Evolutionary conservation across 176 grass and related monocot species (phyloP).

Genomic region (Pontederia crassipes): DNA sequence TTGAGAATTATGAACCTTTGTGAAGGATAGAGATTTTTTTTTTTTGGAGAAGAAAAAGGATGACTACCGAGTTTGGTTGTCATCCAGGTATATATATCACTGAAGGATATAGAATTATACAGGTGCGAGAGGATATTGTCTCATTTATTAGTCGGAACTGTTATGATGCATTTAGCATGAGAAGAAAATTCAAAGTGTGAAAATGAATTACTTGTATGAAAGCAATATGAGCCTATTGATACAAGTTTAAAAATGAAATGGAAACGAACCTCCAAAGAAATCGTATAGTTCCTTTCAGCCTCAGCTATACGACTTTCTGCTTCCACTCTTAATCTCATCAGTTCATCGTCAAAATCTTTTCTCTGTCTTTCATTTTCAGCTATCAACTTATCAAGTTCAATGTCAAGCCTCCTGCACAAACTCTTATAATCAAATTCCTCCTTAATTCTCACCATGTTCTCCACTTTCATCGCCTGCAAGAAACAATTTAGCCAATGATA

Average conservation of each 20-base stretch:
- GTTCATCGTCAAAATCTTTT: slow-evolving; percentile 84
- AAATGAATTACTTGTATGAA: too few species aligned
- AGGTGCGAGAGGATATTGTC: too few species aligned
- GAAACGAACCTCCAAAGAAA: slow-evolving; percentile 61
- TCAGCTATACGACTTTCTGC: slow-evolving; percentile 63
- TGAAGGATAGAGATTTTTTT: too few species aligned
- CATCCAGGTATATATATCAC: too few species aligned
- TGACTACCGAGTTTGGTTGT: too few species aligned
- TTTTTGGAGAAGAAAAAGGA: too few species aligned
- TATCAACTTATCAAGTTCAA: slow-evolving; percentile 88
- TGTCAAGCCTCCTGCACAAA: slow-evolving; percentile 87
- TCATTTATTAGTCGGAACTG: too few species aligned
- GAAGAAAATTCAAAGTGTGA: too few species aligned
- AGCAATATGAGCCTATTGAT: background rate
- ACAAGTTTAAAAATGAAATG: background rate
- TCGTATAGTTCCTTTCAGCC: slow-evolving; percentile 55
- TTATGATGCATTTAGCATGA: too few species aligned
- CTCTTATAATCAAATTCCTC: slow-evolving; percentile 99
- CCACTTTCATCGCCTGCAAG: slow-evolving; percentile 94
- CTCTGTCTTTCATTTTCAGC: slow-evolving; percentile 92
- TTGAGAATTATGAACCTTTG: too few species aligned
- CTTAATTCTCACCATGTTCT: slow-evolving; percentile 99
- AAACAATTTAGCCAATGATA: slow-evolving; percentile 9
- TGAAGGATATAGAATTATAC: too few species aligned
- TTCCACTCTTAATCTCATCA: slow-evolving; percentile 83